Evolutionary conservation across 768 basidiomycete species (phyloP).

Genomic region (Ephemerocybe angulata): DNA sequence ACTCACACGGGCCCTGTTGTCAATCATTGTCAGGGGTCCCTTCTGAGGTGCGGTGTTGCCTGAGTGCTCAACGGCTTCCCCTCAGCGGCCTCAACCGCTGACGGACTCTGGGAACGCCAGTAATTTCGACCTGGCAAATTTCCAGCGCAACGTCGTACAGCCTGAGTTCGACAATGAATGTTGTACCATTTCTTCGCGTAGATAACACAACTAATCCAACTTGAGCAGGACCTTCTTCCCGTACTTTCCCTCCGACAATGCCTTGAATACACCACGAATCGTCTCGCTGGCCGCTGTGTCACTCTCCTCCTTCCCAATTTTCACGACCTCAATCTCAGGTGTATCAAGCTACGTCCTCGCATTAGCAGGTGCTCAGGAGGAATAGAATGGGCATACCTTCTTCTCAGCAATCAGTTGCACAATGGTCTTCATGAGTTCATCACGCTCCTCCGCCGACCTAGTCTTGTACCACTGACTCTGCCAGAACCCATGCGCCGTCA

Average conservation of each 20-base stretch:
- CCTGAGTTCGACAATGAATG: background rate
- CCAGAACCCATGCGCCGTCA: constrained; percentile 77
- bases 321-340: constrained; percentile 67
- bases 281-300: constrained; percentile 40
- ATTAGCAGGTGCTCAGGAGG: background rate
- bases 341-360: constrained; percentile 49
- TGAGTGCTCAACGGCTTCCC: too few species aligned
- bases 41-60: too few species aligned
- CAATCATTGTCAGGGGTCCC: too few species aligned
- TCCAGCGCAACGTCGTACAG: too few species aligned
- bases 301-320: constrained; percentile 37
- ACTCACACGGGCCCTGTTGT: too few species aligned
- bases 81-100: too few species aligned
- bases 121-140: too few species aligned
- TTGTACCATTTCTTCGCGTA: too few species aligned
- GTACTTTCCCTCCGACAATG: constrained; percentile 33
- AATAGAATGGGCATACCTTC: constrained; percentile 37
- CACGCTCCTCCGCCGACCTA: constrained; percentile 45
- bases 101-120: too few species aligned
- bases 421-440: constrained; percentile 48
- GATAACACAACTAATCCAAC: constrained; percentile 22
- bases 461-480: constrained; percentile 66
- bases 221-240: constrained; percentile 43
- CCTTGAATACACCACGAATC: constrained; percentile 46
- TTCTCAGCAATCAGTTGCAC: constrained; percentile 50